Conservation (phyloP, 140 eudicot genomes). For the Senecio squalidus region DNA sequence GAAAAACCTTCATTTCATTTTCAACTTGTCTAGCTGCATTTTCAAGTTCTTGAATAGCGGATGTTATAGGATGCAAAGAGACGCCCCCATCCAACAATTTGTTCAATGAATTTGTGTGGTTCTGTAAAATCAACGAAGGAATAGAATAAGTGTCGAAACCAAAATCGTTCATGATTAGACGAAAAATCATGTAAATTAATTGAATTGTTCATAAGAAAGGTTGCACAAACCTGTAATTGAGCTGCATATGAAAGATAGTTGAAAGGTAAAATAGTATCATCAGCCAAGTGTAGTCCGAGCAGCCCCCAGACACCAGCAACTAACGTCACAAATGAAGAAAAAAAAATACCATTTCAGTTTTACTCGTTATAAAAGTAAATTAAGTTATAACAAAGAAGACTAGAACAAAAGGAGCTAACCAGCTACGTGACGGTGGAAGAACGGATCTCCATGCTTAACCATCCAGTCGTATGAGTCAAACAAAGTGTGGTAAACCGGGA, state of each 20-base stretch:
- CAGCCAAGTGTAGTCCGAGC: slow-evolving; percentile 78
- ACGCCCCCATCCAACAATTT: slow-evolving; percentile 37
- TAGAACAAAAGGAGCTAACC: slow-evolving; percentile 35
- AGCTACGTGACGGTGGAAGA: slow-evolving; percentile 84
- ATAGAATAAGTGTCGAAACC: not conserved
- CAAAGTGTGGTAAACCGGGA: slow-evolving; percentile 93
- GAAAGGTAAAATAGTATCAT: slow-evolving; percentile 75
- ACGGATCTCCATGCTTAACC: slow-evolving; percentile 73
- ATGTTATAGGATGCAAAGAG: slow-evolving; percentile 56
- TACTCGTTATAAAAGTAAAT: not conserved
- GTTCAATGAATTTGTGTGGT: slow-evolving; percentile 38
- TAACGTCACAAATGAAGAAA: slow-evolving; percentile 19
- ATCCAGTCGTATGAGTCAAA: slow-evolving; percentile 93
- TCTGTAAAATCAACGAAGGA: slow-evolving; percentile 31
- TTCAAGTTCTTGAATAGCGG: slow-evolving; percentile 56
- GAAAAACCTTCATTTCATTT: slow-evolving; percentile 63
- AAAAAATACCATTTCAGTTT: not conserved
- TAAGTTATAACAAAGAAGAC: not conserved
- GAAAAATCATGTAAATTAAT: not conserved
- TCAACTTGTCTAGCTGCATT: slow-evolving; percentile 53
- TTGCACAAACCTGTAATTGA: slow-evolving; percentile 55
- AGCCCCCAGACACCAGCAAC: slow-evolving; percentile 90
- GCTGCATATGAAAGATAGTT: slow-evolving; percentile 71
- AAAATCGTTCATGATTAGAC: not conserved
- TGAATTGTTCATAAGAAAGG: not conserved